phyloP scores from a whole-genome alignment of 2,329 filamentous ascomycete species.

The Cryphonectria nitschkei region DNA sequence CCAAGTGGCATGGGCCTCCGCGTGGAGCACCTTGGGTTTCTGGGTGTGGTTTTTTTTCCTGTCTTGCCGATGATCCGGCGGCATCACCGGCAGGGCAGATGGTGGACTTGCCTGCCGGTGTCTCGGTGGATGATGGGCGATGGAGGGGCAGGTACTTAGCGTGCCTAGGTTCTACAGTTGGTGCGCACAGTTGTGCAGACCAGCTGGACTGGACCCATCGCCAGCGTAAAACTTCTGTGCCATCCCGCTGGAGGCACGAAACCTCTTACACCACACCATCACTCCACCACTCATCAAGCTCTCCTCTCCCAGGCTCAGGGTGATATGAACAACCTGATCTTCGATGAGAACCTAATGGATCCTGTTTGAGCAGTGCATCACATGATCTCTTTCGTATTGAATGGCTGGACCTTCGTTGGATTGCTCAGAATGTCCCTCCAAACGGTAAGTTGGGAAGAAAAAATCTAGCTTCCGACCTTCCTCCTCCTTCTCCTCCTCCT shows the following conservation, averaged over 20 bases:
- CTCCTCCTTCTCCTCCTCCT: background rate
- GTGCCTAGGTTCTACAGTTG: background rate
- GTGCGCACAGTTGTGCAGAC: background rate
- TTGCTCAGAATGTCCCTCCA: slow-evolving; percentile 33
- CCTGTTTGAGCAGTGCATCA: background rate
- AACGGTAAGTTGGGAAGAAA: slow-evolving; percentile 32
- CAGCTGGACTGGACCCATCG: background rate
- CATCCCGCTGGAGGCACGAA: background rate
- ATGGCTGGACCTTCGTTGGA: slow-evolving; percentile 25
- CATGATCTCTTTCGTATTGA: slow-evolving; percentile 11
- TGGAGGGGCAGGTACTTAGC: background rate
- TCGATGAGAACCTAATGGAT: background rate
- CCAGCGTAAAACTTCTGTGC: background rate
- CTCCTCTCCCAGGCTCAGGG: background rate
- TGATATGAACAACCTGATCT: background rate
- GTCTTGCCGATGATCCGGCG: background rate
- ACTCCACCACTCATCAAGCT: background rate
- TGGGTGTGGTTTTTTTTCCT: background rate
- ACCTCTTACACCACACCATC: background rate
- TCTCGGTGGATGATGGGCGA: background rate
- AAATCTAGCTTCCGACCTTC: background rate
- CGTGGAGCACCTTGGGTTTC: background rate
- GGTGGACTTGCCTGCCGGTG: background rate
- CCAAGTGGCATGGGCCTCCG: background rate
- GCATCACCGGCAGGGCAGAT: background rate